Evolutionary conservation across 768 basidiomycete genomes (phyloP).

Genomic region (Lactarius indigo): DNA sequence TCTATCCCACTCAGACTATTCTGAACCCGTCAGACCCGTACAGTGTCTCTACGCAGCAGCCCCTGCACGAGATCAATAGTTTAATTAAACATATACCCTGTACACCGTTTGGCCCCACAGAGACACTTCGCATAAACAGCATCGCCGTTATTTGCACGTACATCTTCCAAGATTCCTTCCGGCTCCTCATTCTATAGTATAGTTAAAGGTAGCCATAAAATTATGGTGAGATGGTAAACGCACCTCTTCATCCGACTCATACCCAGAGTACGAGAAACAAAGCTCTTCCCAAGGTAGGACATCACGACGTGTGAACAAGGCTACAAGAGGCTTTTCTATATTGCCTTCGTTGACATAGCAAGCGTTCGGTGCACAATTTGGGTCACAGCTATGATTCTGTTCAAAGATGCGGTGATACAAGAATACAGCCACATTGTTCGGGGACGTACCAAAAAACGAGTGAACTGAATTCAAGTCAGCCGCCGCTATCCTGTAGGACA

Average conservation of each 20-base stretch:
- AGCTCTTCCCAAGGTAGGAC: constrained; percentile 67
- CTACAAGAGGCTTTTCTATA: constrained; percentile 61
- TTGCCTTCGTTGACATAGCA: constrained; percentile 79
- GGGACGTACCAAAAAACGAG: constrained; percentile 76
- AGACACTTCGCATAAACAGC: constrained; percentile 48
- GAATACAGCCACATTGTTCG: neutral
- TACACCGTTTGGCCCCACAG: constrained; percentile 53
- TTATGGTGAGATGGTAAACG: neutral
- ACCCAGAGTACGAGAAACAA: constrained; percentile 70
- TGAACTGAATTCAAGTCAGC: constrained; percentile 54
- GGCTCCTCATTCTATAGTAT: constrained; percentile 3
- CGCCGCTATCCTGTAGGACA: neutral
- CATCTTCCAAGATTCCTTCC: constrained; percentile 6
- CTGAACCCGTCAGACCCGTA: neutral
- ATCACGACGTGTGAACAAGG: constrained; percentile 63
- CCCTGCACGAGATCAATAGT: neutral
- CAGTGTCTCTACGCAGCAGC: neutral
- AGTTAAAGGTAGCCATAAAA: neutral
- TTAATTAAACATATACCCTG: constrained; percentile 36
- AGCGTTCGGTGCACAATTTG: constrained; percentile 70
- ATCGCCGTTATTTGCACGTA: constrained; percentile 28
- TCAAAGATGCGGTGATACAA: neutral
- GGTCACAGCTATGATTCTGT: constrained; percentile 91
- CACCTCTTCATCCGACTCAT: constrained; percentile 36
- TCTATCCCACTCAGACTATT: neutral